A percentile compares a stretch with the other conserved stretches of the same genome.
phyloP scores from a whole-genome alignment of 208 protist species.

The Crithidia acanthocephali region DNA sequence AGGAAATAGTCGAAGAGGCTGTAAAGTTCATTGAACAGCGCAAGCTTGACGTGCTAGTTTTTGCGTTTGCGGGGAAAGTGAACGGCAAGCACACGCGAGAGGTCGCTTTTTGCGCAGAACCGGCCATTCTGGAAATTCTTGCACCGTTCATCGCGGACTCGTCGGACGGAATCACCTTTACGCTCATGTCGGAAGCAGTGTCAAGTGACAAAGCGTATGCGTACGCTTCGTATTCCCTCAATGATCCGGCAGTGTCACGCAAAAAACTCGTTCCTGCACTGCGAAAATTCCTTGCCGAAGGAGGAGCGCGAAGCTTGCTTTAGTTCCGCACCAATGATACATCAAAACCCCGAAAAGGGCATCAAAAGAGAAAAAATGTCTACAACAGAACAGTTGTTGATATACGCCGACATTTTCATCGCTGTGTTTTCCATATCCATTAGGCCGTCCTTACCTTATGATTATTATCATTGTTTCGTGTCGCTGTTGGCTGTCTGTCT shows the following conservation, averaged over 20 bases:
- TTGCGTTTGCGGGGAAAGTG: slow-evolving; percentile 69
- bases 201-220: slow-evolving; percentile 25
- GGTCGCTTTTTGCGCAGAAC: slow-evolving; percentile 52
- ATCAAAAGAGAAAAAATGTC: slow-evolving; percentile 2
- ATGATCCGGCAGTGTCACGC: slow-evolving; percentile 74
- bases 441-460: no score
- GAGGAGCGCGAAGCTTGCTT: slow-evolving; percentile 44
- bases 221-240: slow-evolving; percentile 61
- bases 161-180: slow-evolving; percentile 42
- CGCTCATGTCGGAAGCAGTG: slow-evolving; percentile 23
- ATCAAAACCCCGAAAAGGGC: neutral
- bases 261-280: slow-evolving; percentile 76
- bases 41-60: slow-evolving; percentile 60
- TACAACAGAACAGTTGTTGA: neutral
- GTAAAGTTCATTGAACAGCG: slow-evolving; percentile 46
- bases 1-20: slow-evolving; percentile 36
- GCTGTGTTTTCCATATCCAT: neutral
- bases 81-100: slow-evolving; percentile 61
- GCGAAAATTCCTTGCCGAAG: slow-evolving; percentile 52
- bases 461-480: no score
- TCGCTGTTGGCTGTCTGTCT: no score
- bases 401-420: neutral
- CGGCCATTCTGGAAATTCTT: slow-evolving; percentile 41
- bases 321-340: slow-evolving; percentile 15
- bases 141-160: slow-evolving; percentile 40